Conservation (phyloP, 2,329 filamentous ascomycete species). For the Daldinia eschscholtzii region DNA sequence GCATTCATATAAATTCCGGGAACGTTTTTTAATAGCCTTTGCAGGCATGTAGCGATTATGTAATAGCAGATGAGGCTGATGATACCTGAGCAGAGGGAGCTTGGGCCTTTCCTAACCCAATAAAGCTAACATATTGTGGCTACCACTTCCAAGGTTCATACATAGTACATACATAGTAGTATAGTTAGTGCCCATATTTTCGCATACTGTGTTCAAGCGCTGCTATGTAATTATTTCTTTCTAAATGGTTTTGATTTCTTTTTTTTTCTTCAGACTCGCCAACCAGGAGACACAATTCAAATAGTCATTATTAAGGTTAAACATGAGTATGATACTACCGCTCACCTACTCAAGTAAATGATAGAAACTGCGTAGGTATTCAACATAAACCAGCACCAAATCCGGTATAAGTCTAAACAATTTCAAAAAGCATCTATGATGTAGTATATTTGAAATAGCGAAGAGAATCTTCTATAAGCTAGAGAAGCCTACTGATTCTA, state of each 20-base stretch:
- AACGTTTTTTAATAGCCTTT: background rate
- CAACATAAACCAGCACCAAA: background rate
- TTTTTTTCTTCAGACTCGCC: background rate
- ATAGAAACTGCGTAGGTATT: background rate
- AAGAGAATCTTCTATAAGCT: background rate
- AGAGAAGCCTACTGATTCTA: background rate
- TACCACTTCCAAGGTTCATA: background rate
- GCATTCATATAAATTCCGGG: background rate
- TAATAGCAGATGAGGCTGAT: conserved; percentile 9
- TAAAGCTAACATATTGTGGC: background rate
- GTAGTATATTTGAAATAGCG: background rate
- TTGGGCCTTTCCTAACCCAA: conserved; percentile 7
- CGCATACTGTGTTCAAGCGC: background rate
- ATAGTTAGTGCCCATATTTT: background rate
- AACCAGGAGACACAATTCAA: conserved; percentile 32
- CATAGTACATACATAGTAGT: too few relatives aligned
- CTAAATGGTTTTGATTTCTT: too few relatives aligned
- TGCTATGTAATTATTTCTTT: background rate
- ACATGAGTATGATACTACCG: conserved; percentile 6
- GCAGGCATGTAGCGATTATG: background rate
- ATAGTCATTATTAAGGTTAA: conserved; percentile 1
- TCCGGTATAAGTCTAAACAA: background rate
- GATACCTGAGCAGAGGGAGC: background rate
- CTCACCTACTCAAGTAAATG: background rate
- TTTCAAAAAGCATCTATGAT: background rate